phyloP scores from a whole-genome alignment of 1,139 yeast species.

The Protomyces gravidus region DNA sequence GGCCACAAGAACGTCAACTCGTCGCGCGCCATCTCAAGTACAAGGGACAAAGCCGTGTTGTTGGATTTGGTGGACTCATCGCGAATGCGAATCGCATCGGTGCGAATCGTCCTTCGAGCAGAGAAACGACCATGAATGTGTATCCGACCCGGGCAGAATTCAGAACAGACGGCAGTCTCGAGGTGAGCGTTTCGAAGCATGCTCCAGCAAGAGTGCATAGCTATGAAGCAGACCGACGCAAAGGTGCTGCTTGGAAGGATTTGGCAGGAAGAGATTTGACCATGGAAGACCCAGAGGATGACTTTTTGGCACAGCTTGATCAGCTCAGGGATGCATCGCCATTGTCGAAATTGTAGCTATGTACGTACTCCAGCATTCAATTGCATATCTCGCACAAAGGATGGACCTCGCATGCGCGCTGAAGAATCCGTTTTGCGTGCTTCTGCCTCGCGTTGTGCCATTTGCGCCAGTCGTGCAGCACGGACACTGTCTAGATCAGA shows the following conservation, averaged over 20 bases:
- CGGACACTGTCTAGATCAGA: constrained; percentile 18
- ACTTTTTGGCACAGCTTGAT: background rate
- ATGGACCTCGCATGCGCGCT: background rate
- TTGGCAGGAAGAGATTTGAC: background rate
- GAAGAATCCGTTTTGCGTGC: background rate
- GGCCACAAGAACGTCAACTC: constrained; percentile 12
- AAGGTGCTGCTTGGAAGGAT: background rate
- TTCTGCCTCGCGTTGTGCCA: constrained; percentile 4
- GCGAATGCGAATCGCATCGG: background rate
- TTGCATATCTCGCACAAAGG: constrained; percentile 16
- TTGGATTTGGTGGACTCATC: constrained; percentile 20
- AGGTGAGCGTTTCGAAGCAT: background rate
- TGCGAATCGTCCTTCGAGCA: background rate
- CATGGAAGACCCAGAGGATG: background rate
- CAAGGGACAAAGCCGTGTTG: background rate
- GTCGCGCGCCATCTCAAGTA: constrained; percentile 8
- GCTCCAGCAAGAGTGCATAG: background rate
- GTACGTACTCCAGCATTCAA: constrained; percentile 4
- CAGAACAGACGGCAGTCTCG: background rate
- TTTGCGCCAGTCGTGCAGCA: constrained; percentile 3
- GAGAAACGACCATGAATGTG: background rate
- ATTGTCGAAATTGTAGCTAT: background rate
- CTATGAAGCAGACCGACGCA: background rate
- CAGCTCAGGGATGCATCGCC: background rate
- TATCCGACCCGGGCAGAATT: background rate